Conservation (phyloP, 2,329 filamentous ascomycete species). For the Arachnomyces sp. region DNA sequence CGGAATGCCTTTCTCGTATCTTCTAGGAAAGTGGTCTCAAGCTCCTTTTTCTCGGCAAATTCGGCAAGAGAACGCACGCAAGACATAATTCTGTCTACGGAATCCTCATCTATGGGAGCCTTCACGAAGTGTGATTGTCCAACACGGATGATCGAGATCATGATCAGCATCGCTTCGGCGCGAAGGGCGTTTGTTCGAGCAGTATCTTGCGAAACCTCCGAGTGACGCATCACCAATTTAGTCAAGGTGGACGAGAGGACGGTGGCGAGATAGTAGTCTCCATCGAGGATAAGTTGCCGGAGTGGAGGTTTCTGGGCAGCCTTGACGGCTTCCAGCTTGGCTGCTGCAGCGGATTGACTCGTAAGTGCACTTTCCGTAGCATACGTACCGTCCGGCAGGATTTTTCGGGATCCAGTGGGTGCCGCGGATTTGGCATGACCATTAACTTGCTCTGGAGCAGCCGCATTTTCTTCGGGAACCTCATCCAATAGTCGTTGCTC, state of each 20-base stretch:
- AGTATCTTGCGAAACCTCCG: slow-evolving; percentile 78
- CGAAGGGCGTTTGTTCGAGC: slow-evolving; percentile 88
- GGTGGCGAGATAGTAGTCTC: slow-evolving; percentile 91
- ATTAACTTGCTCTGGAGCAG: slow-evolving; percentile 64
- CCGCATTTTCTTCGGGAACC: slow-evolving; percentile 59
- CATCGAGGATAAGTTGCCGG: slow-evolving; percentile 88
- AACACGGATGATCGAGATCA: slow-evolving; percentile 97
- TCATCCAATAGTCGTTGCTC: slow-evolving; percentile 89
- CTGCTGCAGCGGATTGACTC: slow-evolving; percentile 80
- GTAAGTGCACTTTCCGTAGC: slow-evolving; percentile 94
- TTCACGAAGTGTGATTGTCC: slow-evolving; percentile 99
- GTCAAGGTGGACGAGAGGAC: slow-evolving; percentile 94
- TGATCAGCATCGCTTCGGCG: slow-evolving; percentile 97
- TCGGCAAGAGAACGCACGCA: slow-evolving; percentile 89
- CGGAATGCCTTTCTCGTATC: slow-evolving; percentile 94
- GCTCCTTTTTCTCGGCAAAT: slow-evolving; percentile 79
- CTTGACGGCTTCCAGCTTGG: slow-evolving; percentile 92
- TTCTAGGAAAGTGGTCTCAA: slow-evolving; percentile 86
- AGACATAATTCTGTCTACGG: slow-evolving; percentile 96
- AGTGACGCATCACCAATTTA: slow-evolving; percentile 95
- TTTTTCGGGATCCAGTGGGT: slow-evolving; percentile 78
- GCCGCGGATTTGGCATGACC: slow-evolving; percentile 68
- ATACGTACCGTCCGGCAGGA: slow-evolving; percentile 93
- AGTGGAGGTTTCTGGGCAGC: slow-evolving; percentile 93
- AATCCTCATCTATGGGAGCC: slow-evolving; percentile 93